Base-by-base conservation (phyloP, 2,329 filamentous ascomycete genomes). In the Simplicillium aogashimaense region DNA sequence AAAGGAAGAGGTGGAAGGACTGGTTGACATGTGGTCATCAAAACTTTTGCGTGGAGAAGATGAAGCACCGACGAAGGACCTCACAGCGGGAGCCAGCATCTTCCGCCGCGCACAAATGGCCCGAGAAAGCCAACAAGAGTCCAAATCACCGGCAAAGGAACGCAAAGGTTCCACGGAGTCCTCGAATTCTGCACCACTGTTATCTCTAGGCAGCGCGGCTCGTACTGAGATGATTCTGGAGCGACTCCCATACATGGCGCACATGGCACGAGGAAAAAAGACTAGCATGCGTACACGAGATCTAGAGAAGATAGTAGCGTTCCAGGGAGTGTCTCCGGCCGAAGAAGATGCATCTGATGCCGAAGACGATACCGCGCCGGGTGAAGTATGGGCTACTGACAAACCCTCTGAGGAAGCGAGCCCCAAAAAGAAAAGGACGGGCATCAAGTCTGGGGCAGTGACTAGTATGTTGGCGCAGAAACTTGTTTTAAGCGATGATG, bases 231-330 rank as follows among this genome's bases (percentile, higher is more conserved):
- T 92, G 66, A 61, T 95, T 0, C 74, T 95, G 17, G 86, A 97
- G 48, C 79, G 87, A 8, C 70, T 98, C 1, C 92, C 92, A 0
- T 97, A 94, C 58, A 78, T 92, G 69, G 71, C 81, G 2, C 72
- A 76, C 38, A 85, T 95, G 53, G 59, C 64, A 2, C 65, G 70
- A 13, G 54, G 61, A 28, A 54, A 61, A 47, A 64, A 61, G 48
- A 56, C 60, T 49, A 45, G 47, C 52, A 13, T 58, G 43, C 60
- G 64, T n/a, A 60, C 73, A 2, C 68, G 66, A 38, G 76, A 82
- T 15, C 67, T 89, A 8, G 78, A 83, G 41, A 81, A 74, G 51
- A 73, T 94, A 7, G 81, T 81, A 0, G 71, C 72, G 3, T 84
- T 88, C 50, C 72, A 70, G 6, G 78, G 77, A 13, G 71, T 79